These are phyloP conservation scores for Corchorus olitorius DNA, from an alignment of 345 rosid species.

Conservation along the genomic window DNA sequence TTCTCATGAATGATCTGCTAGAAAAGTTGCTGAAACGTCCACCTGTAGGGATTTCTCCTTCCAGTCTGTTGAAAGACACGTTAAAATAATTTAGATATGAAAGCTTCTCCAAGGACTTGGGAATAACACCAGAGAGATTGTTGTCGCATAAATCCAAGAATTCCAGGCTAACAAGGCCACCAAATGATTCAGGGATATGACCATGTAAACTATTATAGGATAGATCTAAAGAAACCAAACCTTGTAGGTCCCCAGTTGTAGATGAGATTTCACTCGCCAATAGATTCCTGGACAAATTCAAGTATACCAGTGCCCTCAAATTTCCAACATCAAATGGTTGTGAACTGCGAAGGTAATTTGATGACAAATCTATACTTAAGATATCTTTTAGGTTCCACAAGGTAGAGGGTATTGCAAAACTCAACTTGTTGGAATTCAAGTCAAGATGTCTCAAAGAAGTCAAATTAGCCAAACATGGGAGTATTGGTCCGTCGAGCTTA, in stretches of 20 bases:
- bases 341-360: constrained; percentile 11
- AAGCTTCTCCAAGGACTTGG: background rate
- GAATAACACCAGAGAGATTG: constrained; percentile 3
- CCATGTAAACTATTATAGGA: background rate
- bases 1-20: background rate
- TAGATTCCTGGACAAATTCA: background rate
- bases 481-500: background rate
- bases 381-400: constrained; percentile 19
- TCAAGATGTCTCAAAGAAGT: constrained; percentile 5
- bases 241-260: background rate
- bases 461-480: constrained; percentile 1
- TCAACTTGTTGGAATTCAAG: background rate
- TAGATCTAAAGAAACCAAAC: background rate
- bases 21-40: background rate
- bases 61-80: background rate
- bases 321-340: background rate
- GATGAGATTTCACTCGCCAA: background rate
- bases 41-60: background rate
- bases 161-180: background rate
- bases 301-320: background rate
- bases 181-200: constrained; percentile 15
- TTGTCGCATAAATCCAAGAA: constrained; percentile 14
- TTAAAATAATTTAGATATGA: background rate
- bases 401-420: background rate
- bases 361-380: constrained; percentile 3